Evolutionary conservation across 352 stramenopile genomes (phyloP), one percentile per base, ranked within the genome.

Genomic region (Pythium biforme): DNA sequence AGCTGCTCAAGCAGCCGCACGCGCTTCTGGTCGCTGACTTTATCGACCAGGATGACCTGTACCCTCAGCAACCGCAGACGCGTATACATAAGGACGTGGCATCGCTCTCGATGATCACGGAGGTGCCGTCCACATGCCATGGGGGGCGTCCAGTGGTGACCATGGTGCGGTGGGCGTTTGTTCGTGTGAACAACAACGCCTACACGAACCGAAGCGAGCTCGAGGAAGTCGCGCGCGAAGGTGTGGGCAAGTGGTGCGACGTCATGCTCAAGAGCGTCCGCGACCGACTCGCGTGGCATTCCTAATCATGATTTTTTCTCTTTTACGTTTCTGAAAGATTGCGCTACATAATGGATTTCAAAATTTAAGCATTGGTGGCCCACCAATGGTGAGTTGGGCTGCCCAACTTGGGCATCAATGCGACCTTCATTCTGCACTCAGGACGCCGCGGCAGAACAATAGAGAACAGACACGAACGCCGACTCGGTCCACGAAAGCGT

Each of bases 11-110:
- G 3, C 37, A 53, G 20, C 59, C 59, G 27, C 43, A 66, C 22
- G 59, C 34, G 8, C 17, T 59, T 4, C 9, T 74, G 17, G 69
- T 70, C 3, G 59, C 69, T 33, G 71, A 79, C 49, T 69, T 41
- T 9, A 63, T 79, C 12, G 74, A 76, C 19, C 68, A 64, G 25
- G 71, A 82, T 33, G 69, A 82, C 1, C 48, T 76, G 46, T 68
- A 75, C 15, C 66, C 69, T 43, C 77, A 69, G 34, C 39, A 61
- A n/a, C 48, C 69, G 0, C 22, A 64, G 22, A 33, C 66, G 20
- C 71, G 69, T 2, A 54, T 82, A 23, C 66, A 64, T 4, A 66
- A 77, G 25, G 74, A 82, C 23, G 62, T 77, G n/a, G 71, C 66
- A 10, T 22, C 49, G 17, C 20, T 52, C 3, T 27, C 43, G 2